Evolutionary conservation across 2,329 filamentous ascomycete genomes (phyloP).

Genomic region (Elsinoe necatrix): DNA sequence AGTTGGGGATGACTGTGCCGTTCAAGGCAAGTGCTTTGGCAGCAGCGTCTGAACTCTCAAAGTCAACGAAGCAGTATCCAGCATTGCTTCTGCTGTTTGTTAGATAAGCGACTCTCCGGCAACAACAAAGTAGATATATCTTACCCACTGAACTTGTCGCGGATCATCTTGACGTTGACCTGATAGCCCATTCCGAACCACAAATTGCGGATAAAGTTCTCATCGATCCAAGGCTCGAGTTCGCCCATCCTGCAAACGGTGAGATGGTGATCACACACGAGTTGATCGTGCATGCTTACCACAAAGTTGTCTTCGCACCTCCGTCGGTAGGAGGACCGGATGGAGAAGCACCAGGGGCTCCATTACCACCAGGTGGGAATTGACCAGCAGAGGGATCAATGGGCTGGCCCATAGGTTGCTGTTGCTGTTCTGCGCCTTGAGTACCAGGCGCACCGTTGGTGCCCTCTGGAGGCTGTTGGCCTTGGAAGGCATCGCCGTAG

Average conservation of each 20-base stretch:
- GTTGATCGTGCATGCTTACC: conserved; percentile 31
- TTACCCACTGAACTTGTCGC: conserved; percentile 97
- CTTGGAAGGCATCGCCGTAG: conserved; percentile 53
- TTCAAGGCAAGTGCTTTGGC: conserved; percentile 87
- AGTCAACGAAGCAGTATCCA: conserved; percentile 98
- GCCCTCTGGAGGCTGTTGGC: conserved; percentile 45
- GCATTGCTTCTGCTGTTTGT: conserved; percentile 62
- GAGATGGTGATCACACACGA: conserved; percentile 19
- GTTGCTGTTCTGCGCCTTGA: conserved; percentile 41
- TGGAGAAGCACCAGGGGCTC: conserved; percentile 30
- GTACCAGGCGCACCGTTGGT: conserved; percentile 46
- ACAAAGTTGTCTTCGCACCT: conserved; percentile 46
- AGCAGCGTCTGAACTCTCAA: conserved; percentile 70
- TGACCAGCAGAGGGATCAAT: conserved; percentile 40
- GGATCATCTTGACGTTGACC: conserved; percentile 99
- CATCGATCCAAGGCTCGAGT: conserved; percentile 97
- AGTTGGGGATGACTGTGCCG: conserved; percentile 85
- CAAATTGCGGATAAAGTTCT: conserved; percentile 94
- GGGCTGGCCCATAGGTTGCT: conserved; percentile 48
- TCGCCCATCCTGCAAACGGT: conserved; percentile 78
- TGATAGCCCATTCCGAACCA: conserved; percentile 89
- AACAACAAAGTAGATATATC: conserved; percentile 23
- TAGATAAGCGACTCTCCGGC: conserved; percentile 14
- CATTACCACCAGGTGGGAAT: conserved; percentile 42
- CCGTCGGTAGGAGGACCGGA: conserved; percentile 32